phyloP scores from a whole-genome alignment of 306 rosid species.

The Lupinus albus region DNA sequence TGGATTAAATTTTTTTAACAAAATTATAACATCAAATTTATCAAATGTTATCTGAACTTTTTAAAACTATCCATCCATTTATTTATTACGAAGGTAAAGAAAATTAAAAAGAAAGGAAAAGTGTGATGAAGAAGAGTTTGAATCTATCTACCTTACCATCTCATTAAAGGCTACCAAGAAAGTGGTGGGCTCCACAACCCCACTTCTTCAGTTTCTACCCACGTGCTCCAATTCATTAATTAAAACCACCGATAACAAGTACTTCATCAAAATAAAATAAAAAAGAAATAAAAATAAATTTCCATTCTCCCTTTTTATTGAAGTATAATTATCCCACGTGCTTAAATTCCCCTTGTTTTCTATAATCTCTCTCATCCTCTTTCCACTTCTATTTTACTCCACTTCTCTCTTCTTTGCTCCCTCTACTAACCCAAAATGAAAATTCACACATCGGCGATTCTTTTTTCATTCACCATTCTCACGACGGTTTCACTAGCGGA shows the following conservation, averaged over 20 bases:
- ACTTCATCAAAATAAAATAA: neutral
- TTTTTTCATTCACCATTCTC: neutral
- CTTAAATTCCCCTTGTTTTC: constrained; percentile 27
- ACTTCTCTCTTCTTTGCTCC: neutral
- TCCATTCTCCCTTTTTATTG: neutral
- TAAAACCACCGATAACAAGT: neutral
- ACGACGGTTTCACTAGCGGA: neutral
- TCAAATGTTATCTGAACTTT: too few relatives aligned
- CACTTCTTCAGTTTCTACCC: constrained; percentile 10
- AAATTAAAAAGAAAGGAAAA: too few relatives aligned
- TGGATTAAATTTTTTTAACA: too few relatives aligned
- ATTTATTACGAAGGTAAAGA: too few relatives aligned
- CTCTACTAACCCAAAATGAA: constrained; percentile 37
- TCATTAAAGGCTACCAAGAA: too few relatives aligned
- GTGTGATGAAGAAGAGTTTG: too few relatives aligned
- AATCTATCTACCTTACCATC: too few relatives aligned
- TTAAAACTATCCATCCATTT: too few relatives aligned
- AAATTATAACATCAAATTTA: too few relatives aligned
- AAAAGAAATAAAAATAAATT: constrained; percentile 12
- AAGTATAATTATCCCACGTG: constrained; percentile 42
- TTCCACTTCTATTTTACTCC: neutral
- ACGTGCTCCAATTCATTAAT: constrained; percentile 47
- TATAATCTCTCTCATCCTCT: neutral
- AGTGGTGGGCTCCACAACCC: constrained; percentile 27
- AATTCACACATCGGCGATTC: neutral